Evolutionary conservation across 2,329 filamentous ascomycete species (phyloP).

Genomic region (Diaporthe aspalathi): DNA sequence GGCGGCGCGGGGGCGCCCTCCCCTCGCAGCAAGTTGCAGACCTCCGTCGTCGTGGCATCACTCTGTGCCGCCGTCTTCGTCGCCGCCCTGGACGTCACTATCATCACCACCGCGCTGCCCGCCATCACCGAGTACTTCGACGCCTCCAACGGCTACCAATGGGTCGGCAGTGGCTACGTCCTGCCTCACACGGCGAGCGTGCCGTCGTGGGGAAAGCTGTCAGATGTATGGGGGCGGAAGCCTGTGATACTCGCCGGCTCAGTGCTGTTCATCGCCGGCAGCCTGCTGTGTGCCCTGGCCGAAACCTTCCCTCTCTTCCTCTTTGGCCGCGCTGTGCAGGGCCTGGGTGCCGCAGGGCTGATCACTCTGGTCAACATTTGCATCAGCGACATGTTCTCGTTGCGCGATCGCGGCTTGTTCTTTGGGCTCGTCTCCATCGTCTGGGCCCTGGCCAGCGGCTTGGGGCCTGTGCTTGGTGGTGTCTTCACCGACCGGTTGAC

Average conservation of each 20-base stretch:
- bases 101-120: constrained; percentile 62
- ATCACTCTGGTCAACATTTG: constrained; percentile 52
- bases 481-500: constrained; percentile 41
- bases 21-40: background rate
- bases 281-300: constrained; percentile 50
- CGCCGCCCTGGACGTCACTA: constrained; percentile 51
- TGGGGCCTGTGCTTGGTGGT: constrained; percentile 44
- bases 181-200: constrained; percentile 68
- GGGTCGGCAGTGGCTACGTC: constrained; percentile 74
- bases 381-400: constrained; percentile 53
- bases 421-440: constrained; percentile 56
- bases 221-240: constrained; percentile 57
- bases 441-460: constrained; percentile 55
- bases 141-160: constrained; percentile 68
- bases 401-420: constrained; percentile 44
- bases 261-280: constrained; percentile 51
- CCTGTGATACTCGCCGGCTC: constrained; percentile 50
- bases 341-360: constrained; percentile 51
- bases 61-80: constrained; percentile 41
- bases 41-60: background rate
- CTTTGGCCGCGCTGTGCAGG: constrained; percentile 48
- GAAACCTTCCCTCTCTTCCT: constrained; percentile 53
- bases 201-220: constrained; percentile 67
- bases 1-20: too few species aligned
- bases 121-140: constrained; percentile 61